phyloP scores from a whole-genome alignment of 225 moss, liverwort and hornwort genomes.

The Physcomitrellopsis africana region DNA sequence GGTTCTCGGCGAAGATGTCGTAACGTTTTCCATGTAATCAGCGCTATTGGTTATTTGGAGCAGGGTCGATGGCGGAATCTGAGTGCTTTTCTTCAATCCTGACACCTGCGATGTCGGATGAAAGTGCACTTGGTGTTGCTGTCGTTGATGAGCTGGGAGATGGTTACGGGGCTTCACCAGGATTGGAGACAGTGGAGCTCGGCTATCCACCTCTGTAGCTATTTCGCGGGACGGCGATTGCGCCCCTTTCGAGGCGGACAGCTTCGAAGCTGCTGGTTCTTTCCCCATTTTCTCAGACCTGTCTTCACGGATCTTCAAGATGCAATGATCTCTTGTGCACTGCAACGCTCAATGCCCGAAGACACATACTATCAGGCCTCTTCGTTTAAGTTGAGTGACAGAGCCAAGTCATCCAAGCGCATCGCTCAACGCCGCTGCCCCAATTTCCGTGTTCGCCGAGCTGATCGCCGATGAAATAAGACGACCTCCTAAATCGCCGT shows the following conservation, averaged over 20 bases:
- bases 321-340: not conserved
- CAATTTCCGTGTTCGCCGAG: not conserved
- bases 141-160: constrained; percentile 13
- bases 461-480: not conserved
- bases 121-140: constrained; percentile 5
- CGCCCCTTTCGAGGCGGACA: constrained; percentile 27
- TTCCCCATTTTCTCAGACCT: constrained; percentile 29
- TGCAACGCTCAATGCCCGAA: constrained; percentile 1
- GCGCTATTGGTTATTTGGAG: constrained; percentile 27
- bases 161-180: constrained; percentile 36
- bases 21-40: constrained; percentile 37
- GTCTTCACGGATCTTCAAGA: not conserved
- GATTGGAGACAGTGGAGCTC: constrained; percentile 39
- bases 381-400: not conserved
- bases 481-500: not conserved
- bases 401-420: not conserved
- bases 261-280: constrained; percentile 26
- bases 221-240: constrained; percentile 24
- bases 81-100: constrained; percentile 16
- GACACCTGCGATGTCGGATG: constrained; percentile 30
- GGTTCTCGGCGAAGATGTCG: constrained; percentile 32
- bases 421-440: not conserved
- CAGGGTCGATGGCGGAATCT: constrained; percentile 9
- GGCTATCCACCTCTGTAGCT: constrained; percentile 36
- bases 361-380: constrained; percentile 14